phyloP scores from a whole-genome alignment of 2,329 filamentous ascomycete genomes.

The Neocucurbitaria cava region DNA sequence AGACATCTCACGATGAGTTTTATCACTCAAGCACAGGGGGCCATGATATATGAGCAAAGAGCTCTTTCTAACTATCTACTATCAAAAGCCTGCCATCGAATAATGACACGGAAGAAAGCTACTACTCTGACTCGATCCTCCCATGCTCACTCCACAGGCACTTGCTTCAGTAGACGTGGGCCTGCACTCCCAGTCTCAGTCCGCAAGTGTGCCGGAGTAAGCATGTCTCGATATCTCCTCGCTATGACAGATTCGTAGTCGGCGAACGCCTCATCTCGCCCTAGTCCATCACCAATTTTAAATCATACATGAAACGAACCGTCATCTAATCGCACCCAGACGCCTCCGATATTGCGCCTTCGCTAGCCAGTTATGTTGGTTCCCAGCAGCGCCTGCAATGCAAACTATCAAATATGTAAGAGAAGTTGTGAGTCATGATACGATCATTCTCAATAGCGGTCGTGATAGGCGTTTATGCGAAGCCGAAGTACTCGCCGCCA shows the following conservation, averaged over 20 bases:
- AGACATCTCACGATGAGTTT: neutral
- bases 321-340: neutral
- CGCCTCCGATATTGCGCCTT: constrained; percentile 6
- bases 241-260: constrained; percentile 1
- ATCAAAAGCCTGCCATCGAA: neutral
- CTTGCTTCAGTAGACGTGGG: constrained; percentile 17
- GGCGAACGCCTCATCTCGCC: neutral
- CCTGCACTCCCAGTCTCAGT: constrained; percentile 41
- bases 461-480: constrained; percentile 68
- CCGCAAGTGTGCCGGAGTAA: constrained; percentile 5
- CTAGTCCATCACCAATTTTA: neutral
- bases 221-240: neutral
- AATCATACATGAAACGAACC: constrained; percentile 1
- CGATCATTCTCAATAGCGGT: constrained; percentile 1
- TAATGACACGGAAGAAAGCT: neutral
- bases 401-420: constrained; percentile 30
- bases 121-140: neutral
- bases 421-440: constrained; percentile 8
- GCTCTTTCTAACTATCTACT: constrained; percentile 1
- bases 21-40: neutral
- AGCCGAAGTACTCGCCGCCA: constrained; percentile 96
- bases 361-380: neutral
- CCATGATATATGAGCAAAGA: neutral
- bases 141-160: neutral
- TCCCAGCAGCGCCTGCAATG: constrained; percentile 40